These are phyloP conservation scores for Geotrichum cucujoidarum DNA, from an alignment of 1,139 yeast genomes.

Conservation along the genomic window DNA sequence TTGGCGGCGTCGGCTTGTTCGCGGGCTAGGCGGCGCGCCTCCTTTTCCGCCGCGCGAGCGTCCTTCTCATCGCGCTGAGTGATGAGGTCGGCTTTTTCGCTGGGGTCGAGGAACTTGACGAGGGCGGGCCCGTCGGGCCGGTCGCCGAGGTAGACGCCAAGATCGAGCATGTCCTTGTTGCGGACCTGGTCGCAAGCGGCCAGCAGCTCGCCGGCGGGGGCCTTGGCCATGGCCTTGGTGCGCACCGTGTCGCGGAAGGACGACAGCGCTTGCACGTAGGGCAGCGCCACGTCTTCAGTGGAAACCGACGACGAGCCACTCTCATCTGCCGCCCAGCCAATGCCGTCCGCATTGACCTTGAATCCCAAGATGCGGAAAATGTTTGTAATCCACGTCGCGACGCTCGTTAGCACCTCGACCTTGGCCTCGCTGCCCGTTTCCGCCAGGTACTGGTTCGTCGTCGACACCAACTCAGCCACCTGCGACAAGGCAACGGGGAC, in stretches of 20 bases:
- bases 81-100: constrained; percentile 63
- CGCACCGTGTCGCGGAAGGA: constrained; percentile 80
- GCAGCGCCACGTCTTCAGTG: constrained; percentile 65
- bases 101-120: constrained; percentile 67
- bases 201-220: constrained; percentile 51
- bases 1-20: constrained; percentile 36
- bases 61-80: constrained; percentile 56
- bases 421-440: constrained; percentile 48
- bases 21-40: constrained; percentile 35
- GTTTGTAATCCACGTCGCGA: constrained; percentile 65
- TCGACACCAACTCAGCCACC: constrained; percentile 63
- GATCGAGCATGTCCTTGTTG: constrained; percentile 57
- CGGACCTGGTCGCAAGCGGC: constrained; percentile 55
- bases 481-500: constrained; percentile 69
- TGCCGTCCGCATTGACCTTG: constrained; percentile 56
- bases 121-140: constrained; percentile 75
- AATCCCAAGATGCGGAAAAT: constrained; percentile 74
- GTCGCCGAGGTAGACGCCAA: constrained; percentile 86
- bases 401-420: constrained; percentile 60
- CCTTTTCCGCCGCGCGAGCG: constrained; percentile 48
- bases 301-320: constrained; percentile 34
- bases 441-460: constrained; percentile 66
- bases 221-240: constrained; percentile 61
- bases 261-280: constrained; percentile 73
- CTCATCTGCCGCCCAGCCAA: constrained; percentile 67